Base-by-base conservation (phyloP, 192 early-diverging fungal genomes). In the Glomus cerebriforme region DNA sequence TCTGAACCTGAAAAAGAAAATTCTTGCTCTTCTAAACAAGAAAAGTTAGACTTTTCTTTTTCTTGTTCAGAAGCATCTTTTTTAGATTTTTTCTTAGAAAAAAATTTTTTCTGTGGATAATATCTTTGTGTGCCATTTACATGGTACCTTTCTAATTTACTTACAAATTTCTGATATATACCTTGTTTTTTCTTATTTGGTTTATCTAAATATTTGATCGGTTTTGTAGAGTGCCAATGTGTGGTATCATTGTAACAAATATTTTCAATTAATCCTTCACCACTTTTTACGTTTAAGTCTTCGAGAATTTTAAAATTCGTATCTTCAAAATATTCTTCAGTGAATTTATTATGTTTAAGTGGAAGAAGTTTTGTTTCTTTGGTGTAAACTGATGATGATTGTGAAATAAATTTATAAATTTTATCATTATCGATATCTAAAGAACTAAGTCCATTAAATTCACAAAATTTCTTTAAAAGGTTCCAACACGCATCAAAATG, bases 321-420 rank as follows among this genome's bases (percentile, higher is more conserved):
- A 24, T 66, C 63, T 7, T 31, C 45, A 45, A 81, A 17, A 69
- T 81, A 67, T 47, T 80, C 9, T 8, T 49, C 80, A 62, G 62
- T 49, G 17, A 79, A 71, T 32, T n/a, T n/a, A n/a, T 13, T 6
- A 58, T n/a, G 43, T 37, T 65, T 22, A 47, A 81, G 45, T 22
- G 67, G 39, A 35, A 81, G 79, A 35, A 79, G 37, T 7, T 7
- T n/a, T 24, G 27, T 8, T 32, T 9, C 6, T n/a, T 59, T 0
- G 15, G 1, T 34, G 60, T 10, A 1, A 9, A 5, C 31, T 10
- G 8, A 43, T 22, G 7, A 27, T 58, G 47, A 17, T 7, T 7
- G 26, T 12, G 26, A 3, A 39, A 37, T 29, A 6, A 9, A 34
- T 74, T 59, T 12, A 0, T 22, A 22, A 59, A 8, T 13, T n/a